Percentiles rank a stretch among this genome's conserved stretches.
Conservation (phyloP, 2,329 filamentous ascomycete species). For the Talaromyces atroroseus region DNA sequence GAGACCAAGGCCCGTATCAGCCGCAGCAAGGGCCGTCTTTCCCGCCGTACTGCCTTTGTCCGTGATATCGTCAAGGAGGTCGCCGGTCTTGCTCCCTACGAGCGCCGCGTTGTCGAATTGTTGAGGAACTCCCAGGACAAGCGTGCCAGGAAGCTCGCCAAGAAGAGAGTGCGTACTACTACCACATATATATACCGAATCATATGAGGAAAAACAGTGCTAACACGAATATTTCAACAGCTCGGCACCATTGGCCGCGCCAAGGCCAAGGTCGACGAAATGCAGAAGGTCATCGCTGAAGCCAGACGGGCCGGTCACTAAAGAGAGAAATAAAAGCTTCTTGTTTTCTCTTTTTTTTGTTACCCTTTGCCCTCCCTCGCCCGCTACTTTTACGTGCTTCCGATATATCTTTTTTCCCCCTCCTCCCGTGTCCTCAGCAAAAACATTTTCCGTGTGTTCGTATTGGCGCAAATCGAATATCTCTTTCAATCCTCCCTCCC, state of each 20-base stretch:
- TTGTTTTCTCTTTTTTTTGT: background rate
- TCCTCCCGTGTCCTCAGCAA: slow-evolving; percentile 13
- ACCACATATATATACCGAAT: background rate
- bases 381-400: slow-evolving; percentile 20
- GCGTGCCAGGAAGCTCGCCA: slow-evolving; percentile 96
- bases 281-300: slow-evolving; percentile 96
- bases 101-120: slow-evolving; percentile 98
- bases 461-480: background rate
- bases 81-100: slow-evolving; percentile 87
- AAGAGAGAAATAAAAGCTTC: slow-evolving; percentile 31
- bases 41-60: slow-evolving; percentile 95
- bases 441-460: background rate
- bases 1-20: slow-evolving; percentile 71
- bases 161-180: slow-evolving; percentile 75
- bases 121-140: slow-evolving; percentile 99
- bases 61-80: slow-evolving; percentile 98
- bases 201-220: slow-evolving; percentile 20
- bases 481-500: slow-evolving; percentile 15
- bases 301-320: slow-evolving; percentile 74
- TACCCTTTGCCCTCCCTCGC: background rate
- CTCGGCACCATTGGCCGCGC: slow-evolving; percentile 98
- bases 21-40: slow-evolving; percentile 89
- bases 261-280: slow-evolving; percentile 99
- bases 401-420: slow-evolving; percentile 11
- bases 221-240: slow-evolving; percentile 39